Evolutionary conservation across 345 rosid genomes (phyloP).

Genomic region (Aquilaria malaccensis): DNA sequence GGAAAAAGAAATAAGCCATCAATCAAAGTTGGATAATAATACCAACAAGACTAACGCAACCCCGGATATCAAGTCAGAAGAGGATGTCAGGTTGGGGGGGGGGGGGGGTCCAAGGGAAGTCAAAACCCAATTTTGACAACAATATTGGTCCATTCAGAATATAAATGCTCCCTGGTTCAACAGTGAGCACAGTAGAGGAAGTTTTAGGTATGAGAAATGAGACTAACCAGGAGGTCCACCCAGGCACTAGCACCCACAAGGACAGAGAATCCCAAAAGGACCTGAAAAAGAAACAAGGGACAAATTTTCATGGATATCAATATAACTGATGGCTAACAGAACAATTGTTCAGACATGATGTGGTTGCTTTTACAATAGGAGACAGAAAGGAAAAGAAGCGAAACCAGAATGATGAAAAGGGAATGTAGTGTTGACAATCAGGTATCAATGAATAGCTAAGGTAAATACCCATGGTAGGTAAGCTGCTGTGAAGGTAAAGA

Average conservation of each 20-base stretch:
- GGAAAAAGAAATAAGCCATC: not conserved
- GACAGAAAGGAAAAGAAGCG: not conserved
- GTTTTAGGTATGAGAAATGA: not conserved
- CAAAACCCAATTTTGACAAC: too few relatives aligned
- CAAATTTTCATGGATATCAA: too few relatives aligned
- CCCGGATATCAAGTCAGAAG: too few relatives aligned
- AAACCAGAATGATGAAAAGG: not conserved
- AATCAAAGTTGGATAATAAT: not conserved
- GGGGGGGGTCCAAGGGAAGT: not conserved
- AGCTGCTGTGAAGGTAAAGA: slow-evolving; percentile 92
- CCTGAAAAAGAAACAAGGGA: slow-evolving; percentile 33
- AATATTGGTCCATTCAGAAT: too few relatives aligned
- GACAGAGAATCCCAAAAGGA: slow-evolving; percentile 91
- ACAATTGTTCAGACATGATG: too few relatives aligned
- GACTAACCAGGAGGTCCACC: slow-evolving; percentile 85
- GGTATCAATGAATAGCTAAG: not conserved
- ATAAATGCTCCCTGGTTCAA: too few relatives aligned
- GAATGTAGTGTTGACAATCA: not conserved
- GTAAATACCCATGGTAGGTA: slow-evolving; percentile 92
- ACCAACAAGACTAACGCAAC: not conserved
- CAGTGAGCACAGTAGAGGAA: too few relatives aligned
- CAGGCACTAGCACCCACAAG: slow-evolving; percentile 94
- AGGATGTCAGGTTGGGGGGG: not conserved
- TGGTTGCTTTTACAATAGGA: not conserved
- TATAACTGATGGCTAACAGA: too few relatives aligned